phyloP scores from a whole-genome alignment of 108 stramenopile genomes.

The Cyclostephanos tholiformis region DNA sequence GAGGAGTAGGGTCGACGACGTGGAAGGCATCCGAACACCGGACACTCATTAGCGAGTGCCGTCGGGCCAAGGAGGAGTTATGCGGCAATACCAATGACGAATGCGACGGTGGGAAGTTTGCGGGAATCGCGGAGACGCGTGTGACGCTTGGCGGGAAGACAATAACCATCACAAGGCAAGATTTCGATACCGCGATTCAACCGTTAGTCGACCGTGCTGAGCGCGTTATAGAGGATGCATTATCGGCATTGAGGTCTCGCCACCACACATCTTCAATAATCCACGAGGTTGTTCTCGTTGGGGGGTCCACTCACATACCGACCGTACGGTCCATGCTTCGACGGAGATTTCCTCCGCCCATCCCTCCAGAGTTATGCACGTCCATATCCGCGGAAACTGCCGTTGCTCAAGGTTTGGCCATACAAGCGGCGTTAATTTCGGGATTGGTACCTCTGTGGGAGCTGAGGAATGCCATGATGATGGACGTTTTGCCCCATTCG shows the following conservation, averaged over 20 bases:
- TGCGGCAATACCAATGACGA: constrained; percentile 55
- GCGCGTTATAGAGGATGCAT: constrained; percentile 45
- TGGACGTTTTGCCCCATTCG: constrained; percentile 81
- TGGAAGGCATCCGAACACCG: constrained; percentile 34
- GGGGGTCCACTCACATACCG: constrained; percentile 76
- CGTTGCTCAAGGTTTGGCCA: constrained; percentile 81
- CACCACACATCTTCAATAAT: constrained; percentile 43
- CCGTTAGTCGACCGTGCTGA: constrained; percentile 46
- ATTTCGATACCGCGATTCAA: constrained; percentile 54
- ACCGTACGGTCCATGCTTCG: constrained; percentile 69
- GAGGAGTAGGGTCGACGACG: background rate
- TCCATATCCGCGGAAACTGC: constrained; percentile 76
- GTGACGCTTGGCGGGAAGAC: constrained; percentile 23
- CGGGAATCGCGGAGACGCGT: constrained; percentile 27
- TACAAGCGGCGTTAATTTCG: constrained; percentile 77
- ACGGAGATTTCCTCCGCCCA: constrained; percentile 57
- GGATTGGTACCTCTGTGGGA: constrained; percentile 63
- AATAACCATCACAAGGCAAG: constrained; percentile 37
- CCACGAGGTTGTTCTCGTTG: constrained; percentile 81
- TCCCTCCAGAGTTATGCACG: constrained; percentile 60
- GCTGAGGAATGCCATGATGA: constrained; percentile 77
- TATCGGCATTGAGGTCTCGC: constrained; percentile 19
- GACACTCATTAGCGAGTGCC: constrained; percentile 55
- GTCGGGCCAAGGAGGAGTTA: constrained; percentile 72
- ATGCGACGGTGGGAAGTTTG: constrained; percentile 4